Base-by-base conservation (phyloP, 257 asterid species). In the Datura wrightii region DNA sequence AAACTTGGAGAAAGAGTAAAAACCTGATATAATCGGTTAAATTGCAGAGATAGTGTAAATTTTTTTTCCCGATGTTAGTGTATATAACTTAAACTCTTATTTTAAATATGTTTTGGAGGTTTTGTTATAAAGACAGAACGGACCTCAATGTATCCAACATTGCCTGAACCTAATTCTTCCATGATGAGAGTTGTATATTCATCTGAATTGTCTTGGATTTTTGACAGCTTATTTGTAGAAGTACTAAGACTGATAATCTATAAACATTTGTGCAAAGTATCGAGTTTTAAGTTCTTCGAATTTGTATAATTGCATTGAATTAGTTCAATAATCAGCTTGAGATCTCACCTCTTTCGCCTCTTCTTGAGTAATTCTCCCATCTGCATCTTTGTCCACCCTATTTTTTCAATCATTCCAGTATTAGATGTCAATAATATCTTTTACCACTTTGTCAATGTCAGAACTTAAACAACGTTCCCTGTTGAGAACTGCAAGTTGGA, bases 351-450 rank as follows among this genome's bases (percentile, higher is more conserved):
- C 85, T 81, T 60, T 81, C 46, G 60, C 89, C 76, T 87, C 89
- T 76, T 76, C 89, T 67, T 85, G 72, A 6, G 88, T 82, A 42
- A 87, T 87, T 66, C 88, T 71, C 39, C 89, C 89, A 82, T 87
- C 89, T 54, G 89, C 86, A 82, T 87, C 80, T 84, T 85, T 87
- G 76, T 87, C 84, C 78, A 81, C 76, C 84, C 84, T 81, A 44
- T 41, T 56, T 52, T 55, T 65, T 34, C n/a, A n/a, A n/a, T n/a
- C n/a, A n/a, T n/a, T n/a, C n/a, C n/a, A n/a, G n/a, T n/a, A n/a
- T n/a, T n/a, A n/a, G n/a, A n/a, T n/a, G n/a, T n/a, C n/a, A n/a
- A n/a, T n/a, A n/a, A n/a, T n/a, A 10, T n/a, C n/a, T n/a, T n/a
- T n/a, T n/a, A n/a, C n/a, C n/a, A n/a, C n/a, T n/a, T n/a, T n/a